Evolutionary conservation across 2,329 filamentous ascomycete genomes (phyloP).

Genomic region (Neurospora crassa): DNA sequence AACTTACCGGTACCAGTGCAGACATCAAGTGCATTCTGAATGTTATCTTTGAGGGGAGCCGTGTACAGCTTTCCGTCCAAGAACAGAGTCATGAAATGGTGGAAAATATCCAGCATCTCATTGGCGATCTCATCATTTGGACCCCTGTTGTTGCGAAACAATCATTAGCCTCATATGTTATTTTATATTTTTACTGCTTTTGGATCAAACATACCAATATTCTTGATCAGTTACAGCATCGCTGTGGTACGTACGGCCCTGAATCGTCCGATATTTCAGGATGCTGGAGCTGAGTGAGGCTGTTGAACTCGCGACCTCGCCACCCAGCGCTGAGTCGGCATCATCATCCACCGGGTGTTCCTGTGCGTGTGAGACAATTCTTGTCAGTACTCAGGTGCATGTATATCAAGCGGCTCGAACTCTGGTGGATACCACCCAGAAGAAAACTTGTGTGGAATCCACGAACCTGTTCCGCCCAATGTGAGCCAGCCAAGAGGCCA

Average conservation of each 20-base stretch:
- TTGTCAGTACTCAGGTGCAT: background rate
- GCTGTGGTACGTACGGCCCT: conserved; percentile 5
- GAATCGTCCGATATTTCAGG: conserved; percentile 11
- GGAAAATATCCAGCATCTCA: conserved; percentile 11
- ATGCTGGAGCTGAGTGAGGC: conserved; percentile 3
- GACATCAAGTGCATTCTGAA: conserved; percentile 2
- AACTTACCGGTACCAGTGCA: conserved; percentile 4
- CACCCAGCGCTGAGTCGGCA: background rate
- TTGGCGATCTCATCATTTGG: conserved; percentile 16
- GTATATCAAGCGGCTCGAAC: background rate
- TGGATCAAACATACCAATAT: background rate
- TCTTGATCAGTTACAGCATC: background rate
- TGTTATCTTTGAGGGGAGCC: conserved; percentile 18
- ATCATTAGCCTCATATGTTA: background rate
- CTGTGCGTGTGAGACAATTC: background rate
- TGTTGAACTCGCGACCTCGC: background rate
- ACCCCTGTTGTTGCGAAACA: conserved; percentile 1
- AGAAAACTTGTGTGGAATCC: background rate
- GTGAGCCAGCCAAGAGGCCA: background rate
- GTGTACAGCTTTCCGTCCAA: conserved; percentile 18
- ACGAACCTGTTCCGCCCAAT: background rate
- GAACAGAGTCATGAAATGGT: conserved; percentile 19
- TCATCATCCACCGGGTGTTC: background rate
- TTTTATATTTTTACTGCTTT: background rate
- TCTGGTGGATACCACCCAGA: background rate